phyloP scores from a whole-genome alignment of 768 basidiomycete genomes.

The Cystobasidium onofrii region DNA sequence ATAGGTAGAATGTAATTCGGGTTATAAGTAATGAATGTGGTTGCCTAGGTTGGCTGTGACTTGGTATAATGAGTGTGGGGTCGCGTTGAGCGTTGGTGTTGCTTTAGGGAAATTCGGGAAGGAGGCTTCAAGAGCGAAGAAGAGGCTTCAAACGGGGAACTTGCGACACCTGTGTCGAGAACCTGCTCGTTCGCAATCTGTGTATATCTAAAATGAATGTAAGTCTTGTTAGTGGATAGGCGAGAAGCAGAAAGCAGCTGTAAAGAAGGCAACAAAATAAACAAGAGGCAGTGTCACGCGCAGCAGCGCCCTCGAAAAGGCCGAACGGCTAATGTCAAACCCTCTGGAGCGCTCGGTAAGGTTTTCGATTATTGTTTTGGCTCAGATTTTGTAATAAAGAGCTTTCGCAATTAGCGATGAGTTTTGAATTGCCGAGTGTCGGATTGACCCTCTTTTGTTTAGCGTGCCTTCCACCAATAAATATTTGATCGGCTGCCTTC shows the following conservation, averaged over 20 bases:
- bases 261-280: not conserved
- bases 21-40: not conserved
- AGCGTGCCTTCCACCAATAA: not conserved
- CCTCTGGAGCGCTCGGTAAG: not conserved
- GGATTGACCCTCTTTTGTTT: not conserved
- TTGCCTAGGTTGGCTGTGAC: not conserved
- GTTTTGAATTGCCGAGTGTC: not conserved
- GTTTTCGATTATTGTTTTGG: not conserved
- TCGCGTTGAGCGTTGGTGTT: constrained; percentile 15
- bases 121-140: not conserved
- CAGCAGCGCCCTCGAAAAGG: not conserved
- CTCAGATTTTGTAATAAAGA: not conserved
- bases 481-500: not conserved
- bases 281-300: not conserved
- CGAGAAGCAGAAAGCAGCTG: not conserved
- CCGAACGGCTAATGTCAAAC: not conserved
- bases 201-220: not conserved
- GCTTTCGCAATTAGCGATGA: not conserved
- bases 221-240: not conserved
- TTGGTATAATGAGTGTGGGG: not conserved
- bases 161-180: not conserved
- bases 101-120: not conserved
- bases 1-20: not conserved
- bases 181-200: not conserved
- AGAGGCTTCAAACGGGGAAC: not conserved